A percentile compares a stretch with the other conserved stretches of the same genome.
phyloP scores from a whole-genome alignment of 331 rosid genomes.

The Dryas integrifolia region DNA sequence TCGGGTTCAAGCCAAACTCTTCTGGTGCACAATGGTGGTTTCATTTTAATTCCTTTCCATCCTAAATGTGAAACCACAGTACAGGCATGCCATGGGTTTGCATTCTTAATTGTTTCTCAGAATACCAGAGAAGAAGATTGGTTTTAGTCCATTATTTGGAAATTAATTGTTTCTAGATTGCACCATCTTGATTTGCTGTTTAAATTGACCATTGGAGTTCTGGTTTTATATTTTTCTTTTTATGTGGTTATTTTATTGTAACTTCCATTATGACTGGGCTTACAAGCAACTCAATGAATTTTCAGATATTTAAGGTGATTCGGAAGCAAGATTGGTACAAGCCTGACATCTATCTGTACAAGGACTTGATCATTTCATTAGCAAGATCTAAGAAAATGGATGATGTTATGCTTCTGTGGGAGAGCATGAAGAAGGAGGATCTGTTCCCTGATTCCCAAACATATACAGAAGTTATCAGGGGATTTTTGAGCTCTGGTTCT shows the following conservation, averaged over 20 bases:
- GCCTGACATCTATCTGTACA: conserved; percentile 65
- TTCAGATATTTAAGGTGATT: conserved; percentile 66
- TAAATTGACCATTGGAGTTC: neutral
- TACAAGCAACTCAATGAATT: conserved; percentile 29
- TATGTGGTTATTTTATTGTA: conserved; percentile 5
- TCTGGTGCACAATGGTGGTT: neutral
- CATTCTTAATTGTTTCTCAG: neutral
- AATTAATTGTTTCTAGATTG: neutral
- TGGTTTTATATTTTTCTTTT: neutral
- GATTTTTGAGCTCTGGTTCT: conserved; percentile 78
- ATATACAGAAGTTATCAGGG: conserved; percentile 79
- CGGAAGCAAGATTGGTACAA: conserved; percentile 86
- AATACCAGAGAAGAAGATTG: neutral
- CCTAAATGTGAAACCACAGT: neutral
- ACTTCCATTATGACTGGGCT: conserved; percentile 20
- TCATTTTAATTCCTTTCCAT: neutral
- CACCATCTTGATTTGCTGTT: neutral
- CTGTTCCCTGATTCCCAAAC: conserved; percentile 81
- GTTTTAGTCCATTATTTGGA: neutral
- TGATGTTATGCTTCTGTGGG: conserved; percentile 77
- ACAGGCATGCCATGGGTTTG: neutral
- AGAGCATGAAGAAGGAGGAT: conserved; percentile 64
- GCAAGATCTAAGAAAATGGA: conserved; percentile 79
- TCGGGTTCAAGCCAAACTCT: neutral
- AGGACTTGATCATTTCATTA: conserved; percentile 74